phyloP scores from a whole-genome alignment of 2,329 filamentous ascomycete genomes.

The Penicillium sp. region DNA sequence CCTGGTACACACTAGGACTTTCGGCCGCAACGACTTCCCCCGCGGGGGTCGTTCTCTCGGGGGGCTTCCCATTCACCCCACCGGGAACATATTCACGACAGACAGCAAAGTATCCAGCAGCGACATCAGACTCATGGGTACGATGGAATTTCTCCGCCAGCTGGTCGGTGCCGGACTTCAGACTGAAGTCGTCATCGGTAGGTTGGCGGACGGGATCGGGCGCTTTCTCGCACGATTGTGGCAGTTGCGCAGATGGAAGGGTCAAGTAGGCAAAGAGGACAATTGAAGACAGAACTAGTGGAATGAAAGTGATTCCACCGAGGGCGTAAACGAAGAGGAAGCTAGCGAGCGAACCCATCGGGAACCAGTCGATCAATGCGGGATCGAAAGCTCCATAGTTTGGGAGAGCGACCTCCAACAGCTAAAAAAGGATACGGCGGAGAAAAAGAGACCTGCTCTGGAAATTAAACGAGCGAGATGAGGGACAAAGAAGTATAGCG shows the following conservation, averaged over 20 bases:
- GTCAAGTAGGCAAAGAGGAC: slow-evolving; percentile 67
- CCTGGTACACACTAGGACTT: slow-evolving; percentile 93
- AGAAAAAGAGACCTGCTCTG: slow-evolving; percentile 20
- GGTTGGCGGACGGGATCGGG: slow-evolving; percentile 46
- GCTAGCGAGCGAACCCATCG: slow-evolving; percentile 46
- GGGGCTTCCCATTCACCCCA: slow-evolving; percentile 87
- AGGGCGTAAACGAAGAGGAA: slow-evolving; percentile 76
- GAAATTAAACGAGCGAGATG: slow-evolving; percentile 5
- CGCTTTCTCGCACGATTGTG: slow-evolving; percentile 38
- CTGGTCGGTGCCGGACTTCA: slow-evolving; percentile 60
- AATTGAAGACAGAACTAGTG: slow-evolving; percentile 62
- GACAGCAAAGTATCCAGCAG: slow-evolving; percentile 91
- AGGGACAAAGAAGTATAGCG: slow-evolving; percentile 2
- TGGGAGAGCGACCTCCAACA: slow-evolving; percentile 8
- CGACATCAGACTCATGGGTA: slow-evolving; percentile 69
- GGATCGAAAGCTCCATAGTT: slow-evolving; percentile 35
- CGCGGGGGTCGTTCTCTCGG: slow-evolving; percentile 77
- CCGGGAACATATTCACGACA: slow-evolving; percentile 89
- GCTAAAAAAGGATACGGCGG: not conserved
- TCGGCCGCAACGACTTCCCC: slow-evolving; percentile 74
- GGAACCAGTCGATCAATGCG: slow-evolving; percentile 32
- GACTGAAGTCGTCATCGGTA: slow-evolving; percentile 62
- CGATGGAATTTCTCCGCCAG: slow-evolving; percentile 61
- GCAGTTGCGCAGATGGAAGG: slow-evolving; percentile 50
- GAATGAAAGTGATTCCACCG: slow-evolving; percentile 84